phyloP scores from a whole-genome alignment of 2,329 filamentous ascomycete species.

The Podosphaera fusca region DNA sequence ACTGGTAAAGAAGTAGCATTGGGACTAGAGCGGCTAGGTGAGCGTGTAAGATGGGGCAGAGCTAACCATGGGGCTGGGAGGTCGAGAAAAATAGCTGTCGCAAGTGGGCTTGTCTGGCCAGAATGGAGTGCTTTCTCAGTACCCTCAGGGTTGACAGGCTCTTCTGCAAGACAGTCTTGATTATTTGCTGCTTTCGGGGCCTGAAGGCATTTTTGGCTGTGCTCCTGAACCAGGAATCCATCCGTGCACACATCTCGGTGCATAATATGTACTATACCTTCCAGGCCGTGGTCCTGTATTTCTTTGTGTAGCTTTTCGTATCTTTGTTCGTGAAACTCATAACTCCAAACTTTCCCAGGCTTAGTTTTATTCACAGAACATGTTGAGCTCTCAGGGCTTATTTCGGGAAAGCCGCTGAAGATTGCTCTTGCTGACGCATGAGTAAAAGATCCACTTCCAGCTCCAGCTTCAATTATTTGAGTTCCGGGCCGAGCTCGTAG shows the following conservation, averaged over 20 bases:
- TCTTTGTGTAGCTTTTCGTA: slow-evolving; percentile 47
- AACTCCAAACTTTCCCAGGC: slow-evolving; percentile 55
- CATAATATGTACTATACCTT: slow-evolving; percentile 43
- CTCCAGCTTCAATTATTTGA: slow-evolving; percentile 56
- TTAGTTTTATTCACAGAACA: slow-evolving; percentile 13
- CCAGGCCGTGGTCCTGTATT: slow-evolving; percentile 41
- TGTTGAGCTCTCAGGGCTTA: slow-evolving; percentile 6
- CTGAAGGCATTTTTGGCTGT: background rate
- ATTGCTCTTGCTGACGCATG: slow-evolving; percentile 56
- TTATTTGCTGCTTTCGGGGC: background rate
- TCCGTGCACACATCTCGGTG: slow-evolving; percentile 59
- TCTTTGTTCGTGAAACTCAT: slow-evolving; percentile 56
- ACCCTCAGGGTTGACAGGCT: background rate
- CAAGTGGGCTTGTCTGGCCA: slow-evolving; percentile 26
- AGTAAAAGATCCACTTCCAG: slow-evolving; percentile 65
- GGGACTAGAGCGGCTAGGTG: slow-evolving; percentile 11
- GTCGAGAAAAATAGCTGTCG: slow-evolving; percentile 56
- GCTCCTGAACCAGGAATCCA: slow-evolving; percentile 38
- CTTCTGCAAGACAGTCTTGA: background rate
- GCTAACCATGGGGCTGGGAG: slow-evolving; percentile 65
- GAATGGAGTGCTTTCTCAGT: background rate
- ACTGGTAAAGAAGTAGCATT: background rate
- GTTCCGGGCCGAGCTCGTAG: slow-evolving; percentile 52
- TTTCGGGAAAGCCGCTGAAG: slow-evolving; percentile 42
- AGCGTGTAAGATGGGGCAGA: slow-evolving; percentile 48